Evolutionary conservation across 345 rosid species (phyloP).

Genomic region (Eucalyptus cloeziana): DNA sequence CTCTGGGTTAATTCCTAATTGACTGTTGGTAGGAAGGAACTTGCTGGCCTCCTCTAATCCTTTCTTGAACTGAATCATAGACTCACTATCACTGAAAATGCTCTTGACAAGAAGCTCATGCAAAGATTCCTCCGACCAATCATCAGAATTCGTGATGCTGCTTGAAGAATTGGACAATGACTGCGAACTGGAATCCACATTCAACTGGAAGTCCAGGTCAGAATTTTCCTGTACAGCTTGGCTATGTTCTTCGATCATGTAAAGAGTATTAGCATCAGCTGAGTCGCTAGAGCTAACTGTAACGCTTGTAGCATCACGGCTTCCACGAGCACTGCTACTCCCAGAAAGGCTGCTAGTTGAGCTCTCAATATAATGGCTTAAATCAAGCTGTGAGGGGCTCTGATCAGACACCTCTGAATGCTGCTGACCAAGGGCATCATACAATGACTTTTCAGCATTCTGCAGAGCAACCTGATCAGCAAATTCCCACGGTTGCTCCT

Average conservation of each 20-base stretch:
- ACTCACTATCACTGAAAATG: slow-evolving; percentile 3
- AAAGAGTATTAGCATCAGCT: background rate
- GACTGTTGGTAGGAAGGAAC: slow-evolving; percentile 54
- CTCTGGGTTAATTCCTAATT: slow-evolving; percentile 25
- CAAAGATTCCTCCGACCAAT: background rate
- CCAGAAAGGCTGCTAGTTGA: background rate
- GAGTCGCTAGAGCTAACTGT: background rate
- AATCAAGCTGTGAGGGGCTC: background rate
- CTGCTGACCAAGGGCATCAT: slow-evolving; percentile 12
- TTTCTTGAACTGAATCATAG: slow-evolving; percentile 49
- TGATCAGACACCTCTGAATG: background rate
- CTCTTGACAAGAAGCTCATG: background rate
- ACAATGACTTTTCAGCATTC: slow-evolving; percentile 24
- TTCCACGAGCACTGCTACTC: slow-evolving; percentile 9
- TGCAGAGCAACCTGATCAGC: slow-evolving; percentile 23
- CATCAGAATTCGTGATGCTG: background rate
- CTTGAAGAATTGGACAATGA: background rate
- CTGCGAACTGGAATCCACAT: background rate
- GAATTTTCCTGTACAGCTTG: background rate
- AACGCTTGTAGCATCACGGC: background rate
- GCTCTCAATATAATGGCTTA: background rate
- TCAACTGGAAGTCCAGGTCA: background rate
- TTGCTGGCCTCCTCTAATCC: slow-evolving; percentile 82
- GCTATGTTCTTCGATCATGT: background rate
- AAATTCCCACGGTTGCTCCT: slow-evolving; percentile 20